Conservation (phyloP, 495 filamentous ascomycete species). For the Aspergillus homomorphus region DNA sequence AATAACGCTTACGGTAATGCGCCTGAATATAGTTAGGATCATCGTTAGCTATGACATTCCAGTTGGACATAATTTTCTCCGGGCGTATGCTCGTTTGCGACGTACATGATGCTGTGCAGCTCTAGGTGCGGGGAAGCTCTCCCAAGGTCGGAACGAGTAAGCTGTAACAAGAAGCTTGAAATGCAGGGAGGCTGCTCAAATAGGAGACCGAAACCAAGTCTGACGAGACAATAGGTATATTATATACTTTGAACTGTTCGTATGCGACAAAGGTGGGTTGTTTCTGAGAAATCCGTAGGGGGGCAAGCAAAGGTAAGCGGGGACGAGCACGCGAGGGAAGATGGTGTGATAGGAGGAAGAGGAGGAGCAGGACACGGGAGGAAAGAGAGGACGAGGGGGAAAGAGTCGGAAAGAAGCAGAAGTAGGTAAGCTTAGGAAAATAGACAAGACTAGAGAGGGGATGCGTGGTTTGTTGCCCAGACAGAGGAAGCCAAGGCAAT, state of each 20-base stretch:
- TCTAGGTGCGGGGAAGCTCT: slow-evolving; percentile 23
- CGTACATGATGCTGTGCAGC: slow-evolving; percentile 20
- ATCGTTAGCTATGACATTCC: not conserved
- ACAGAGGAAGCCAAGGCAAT: slow-evolving; percentile 3
- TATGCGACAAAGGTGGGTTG: not conserved
- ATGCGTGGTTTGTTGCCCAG: no score
- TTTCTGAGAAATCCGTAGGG: not conserved
- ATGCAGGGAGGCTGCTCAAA: not conserved
- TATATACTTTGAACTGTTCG: not conserved
- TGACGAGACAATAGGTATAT: not conserved
- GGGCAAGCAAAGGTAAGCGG: not conserved
- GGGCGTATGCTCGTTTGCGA: not conserved
- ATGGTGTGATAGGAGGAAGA: not conserved
- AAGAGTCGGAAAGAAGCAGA: not conserved
- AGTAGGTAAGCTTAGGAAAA: not conserved
- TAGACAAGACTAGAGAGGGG: no score
- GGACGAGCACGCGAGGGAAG: not conserved
- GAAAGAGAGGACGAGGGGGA: not conserved
- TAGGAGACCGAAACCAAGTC: not conserved
- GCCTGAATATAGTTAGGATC: slow-evolving; percentile 45
- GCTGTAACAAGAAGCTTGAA: not conserved
- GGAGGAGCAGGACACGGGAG: not conserved
- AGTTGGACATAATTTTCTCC: not conserved
- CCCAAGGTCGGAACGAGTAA: slow-evolving; percentile 2
- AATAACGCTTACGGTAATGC: slow-evolving; percentile 82